These are phyloP conservation scores for Kockovaella imperatae DNA, from an alignment of 768 basidiomycete genomes.

Conservation along the genomic window DNA sequence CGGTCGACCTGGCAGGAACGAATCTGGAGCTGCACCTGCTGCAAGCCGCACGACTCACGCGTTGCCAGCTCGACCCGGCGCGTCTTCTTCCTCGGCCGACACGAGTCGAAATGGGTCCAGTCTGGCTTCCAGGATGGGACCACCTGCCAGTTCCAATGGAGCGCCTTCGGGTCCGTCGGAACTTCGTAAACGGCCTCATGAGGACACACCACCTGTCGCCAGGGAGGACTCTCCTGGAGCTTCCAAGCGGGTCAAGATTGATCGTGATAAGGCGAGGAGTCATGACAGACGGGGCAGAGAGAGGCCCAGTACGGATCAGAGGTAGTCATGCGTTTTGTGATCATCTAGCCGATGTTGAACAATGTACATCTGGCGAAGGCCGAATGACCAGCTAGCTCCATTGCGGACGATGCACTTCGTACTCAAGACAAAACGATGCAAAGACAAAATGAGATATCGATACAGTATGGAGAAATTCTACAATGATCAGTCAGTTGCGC, in stretches of 20 bases:
- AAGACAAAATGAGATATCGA: too few relatives aligned
- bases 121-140: not conserved
- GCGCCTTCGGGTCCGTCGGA: not conserved
- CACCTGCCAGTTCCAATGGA: not conserved
- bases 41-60: not conserved
- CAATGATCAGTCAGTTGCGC: too few relatives aligned
- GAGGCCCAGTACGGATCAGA: too few relatives aligned
- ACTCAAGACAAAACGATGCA: too few relatives aligned
- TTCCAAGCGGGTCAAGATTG: conserved; percentile 31
- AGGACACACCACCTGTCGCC: conserved; percentile 9
- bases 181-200: conserved; percentile 26
- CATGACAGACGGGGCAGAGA: conserved; percentile 8
- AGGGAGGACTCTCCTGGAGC: conserved; percentile 28
- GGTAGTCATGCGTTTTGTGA: too few relatives aligned
- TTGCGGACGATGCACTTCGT: too few relatives aligned
- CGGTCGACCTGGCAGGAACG: not conserved
- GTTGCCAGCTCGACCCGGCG: conserved; percentile 1
- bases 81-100: not conserved
- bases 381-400: too few relatives aligned
- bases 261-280: conserved; percentile 20
- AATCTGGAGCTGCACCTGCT: not conserved
- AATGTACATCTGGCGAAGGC: too few relatives aligned
- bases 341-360: too few relatives aligned
- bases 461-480: too few relatives aligned
- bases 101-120: not conserved